Evolutionary conservation across 805 yeast genomes (phyloP), one percentile per base, ranked within the genome.

Genomic region (Candida awuae): DNA sequence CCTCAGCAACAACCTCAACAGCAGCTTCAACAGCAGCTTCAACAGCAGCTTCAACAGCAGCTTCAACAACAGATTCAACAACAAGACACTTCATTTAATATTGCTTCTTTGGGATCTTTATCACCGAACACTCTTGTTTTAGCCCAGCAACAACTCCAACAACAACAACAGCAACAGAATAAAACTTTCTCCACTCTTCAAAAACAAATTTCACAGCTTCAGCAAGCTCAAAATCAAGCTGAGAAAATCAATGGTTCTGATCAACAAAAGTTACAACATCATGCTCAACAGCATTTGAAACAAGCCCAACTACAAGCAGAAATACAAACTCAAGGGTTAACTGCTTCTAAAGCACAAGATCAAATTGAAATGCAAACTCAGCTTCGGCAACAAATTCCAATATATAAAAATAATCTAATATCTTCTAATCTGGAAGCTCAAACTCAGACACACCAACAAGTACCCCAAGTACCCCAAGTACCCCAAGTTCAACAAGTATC

Each of bases 191-290:
- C 17, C 2, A 18, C 15, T 13, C 22, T 34, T 8, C 36, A 39
- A 31, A 35, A 31, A 2, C 39, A 39, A 25, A 35, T 39, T 16
- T 27, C 30, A 17, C 35, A 41, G 29, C 39, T 37, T 28, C 42
- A 34, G 32, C 42, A 37, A 41, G 46, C 44, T 13, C 44, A 39
- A 15, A 48, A 41, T 12, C 32, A 43, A 8, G 14, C 30, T 6
- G 29, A 15, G 28, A 29, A 39, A 22, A 27, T 31, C n/a, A n/a
- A n/a, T n/a, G n/a, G n/a, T n/a, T n/a, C n/a, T n/a, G n/a, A n/a
- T n/a, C n/a, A n/a, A 9, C 41, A 37, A 18, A n/a, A 31, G 8
- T 20, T 22, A 18, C 41, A 36, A 19, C 38, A 25, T 9, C 34
- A 43, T n/a, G 15, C 26, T 20, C 34, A 29, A 27, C 36, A 35